Conservation (phyloP, 352 stramenopile genomes). For the Lagenidium sp. region DNA sequence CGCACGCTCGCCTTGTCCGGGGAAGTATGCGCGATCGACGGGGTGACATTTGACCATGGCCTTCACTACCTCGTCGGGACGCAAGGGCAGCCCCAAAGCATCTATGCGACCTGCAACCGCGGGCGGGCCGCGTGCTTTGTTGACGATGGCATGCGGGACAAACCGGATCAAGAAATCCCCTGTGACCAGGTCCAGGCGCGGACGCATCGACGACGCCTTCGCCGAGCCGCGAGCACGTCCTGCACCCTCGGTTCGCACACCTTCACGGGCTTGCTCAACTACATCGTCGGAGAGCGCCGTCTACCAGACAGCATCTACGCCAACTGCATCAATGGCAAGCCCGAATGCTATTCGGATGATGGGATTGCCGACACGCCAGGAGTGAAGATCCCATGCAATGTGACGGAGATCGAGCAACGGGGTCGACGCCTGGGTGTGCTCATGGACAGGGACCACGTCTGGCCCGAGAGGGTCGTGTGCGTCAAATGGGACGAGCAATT, state of each 20-base stretch:
- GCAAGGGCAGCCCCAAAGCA: neutral
- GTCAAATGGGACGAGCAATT: conserved; percentile 15
- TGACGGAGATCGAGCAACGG: conserved; percentile 7
- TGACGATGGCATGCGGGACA: neutral
- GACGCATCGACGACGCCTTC: neutral
- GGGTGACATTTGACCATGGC: neutral
- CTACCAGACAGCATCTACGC: conserved; percentile 16
- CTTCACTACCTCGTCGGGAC: neutral
- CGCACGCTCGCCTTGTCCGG: too few species aligned
- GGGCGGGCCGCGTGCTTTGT: neutral
- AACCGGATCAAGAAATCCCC: neutral
- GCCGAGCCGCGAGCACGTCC: neutral
- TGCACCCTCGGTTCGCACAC: neutral
- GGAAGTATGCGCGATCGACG: neutral
- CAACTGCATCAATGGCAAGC: conserved; percentile 6
- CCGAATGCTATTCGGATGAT: conserved; percentile 8
- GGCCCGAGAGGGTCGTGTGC: conserved; percentile 21
- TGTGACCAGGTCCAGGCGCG: neutral
- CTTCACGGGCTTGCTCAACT: neutral
- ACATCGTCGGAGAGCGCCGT: neutral
- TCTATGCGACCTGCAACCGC: neutral
- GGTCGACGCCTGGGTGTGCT: conserved; percentile 16
- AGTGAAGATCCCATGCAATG: conserved; percentile 8
- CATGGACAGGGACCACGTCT: conserved; percentile 9
- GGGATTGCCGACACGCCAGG: neutral